Base-by-base conservation (phyloP, 2,329 filamentous ascomycete species). In the Scytalidium sp. region DNA sequence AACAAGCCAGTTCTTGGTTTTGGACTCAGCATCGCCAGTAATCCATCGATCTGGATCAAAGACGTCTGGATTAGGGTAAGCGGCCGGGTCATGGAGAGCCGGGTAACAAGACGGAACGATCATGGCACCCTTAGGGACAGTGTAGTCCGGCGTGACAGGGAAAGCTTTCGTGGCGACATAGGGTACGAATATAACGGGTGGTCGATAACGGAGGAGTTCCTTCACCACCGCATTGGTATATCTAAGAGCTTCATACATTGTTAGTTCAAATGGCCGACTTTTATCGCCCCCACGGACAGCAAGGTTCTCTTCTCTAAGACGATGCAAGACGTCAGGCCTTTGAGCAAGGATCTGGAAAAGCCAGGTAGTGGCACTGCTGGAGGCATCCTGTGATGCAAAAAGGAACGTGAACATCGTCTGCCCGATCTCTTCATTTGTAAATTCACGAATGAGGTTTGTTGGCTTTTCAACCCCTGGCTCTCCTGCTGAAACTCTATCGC, bases 331-430 rank as follows among this genome's bases (percentile, higher is more conserved):
- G 52, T 97, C 93, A n/a, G 93, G 93, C 56, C 91, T 87, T 72
- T 97, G 90, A 43, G 94, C 92, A 75, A 90, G 85, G 63, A 90
- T 81, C 75, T 99, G 94, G 79, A 97, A 96, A 56, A 97, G 74
- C 91, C 94, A 97, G 46, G 92, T 97, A 63, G 82, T 84, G 54
- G 94, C 93, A 64, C 90, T 95, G 73, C 88, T 94, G 55, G 94
- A 96, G 57, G 94, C 94, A 69, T 99, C 94, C 73, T 97, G 94
- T 3, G 92, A 97, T 53, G 94, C 93, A 71, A 97, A 97, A 54
- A 97, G 79, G 77, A 97, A 96, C 44, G 93, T 96, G 74, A 97
- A 96, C 64, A 97, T 69, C 20, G 93, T 97, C 76, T 94, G 89
- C 49, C 90, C 81, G 64, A 97, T 96, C 71, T 97, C 92, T 63